Conservation (phyloP, 2,329 filamentous ascomycete species). For the Escovopsis sp. region DNA sequence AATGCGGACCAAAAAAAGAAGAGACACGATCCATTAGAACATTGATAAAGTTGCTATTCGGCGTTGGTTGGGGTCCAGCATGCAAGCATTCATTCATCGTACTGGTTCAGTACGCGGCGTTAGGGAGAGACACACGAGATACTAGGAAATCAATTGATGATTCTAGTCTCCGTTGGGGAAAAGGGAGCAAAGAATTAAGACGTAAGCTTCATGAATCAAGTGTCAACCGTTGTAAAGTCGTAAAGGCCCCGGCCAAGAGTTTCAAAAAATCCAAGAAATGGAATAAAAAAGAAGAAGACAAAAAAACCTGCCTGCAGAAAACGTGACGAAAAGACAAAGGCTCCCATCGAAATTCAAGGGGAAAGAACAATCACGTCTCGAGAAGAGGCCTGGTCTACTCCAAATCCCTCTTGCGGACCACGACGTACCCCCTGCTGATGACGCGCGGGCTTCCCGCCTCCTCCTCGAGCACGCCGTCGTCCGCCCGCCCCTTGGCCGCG, state of each 20-base stretch:
- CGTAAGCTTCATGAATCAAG: not conserved
- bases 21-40: too few relatives aligned
- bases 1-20: too few relatives aligned
- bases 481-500: conserved; percentile 21
- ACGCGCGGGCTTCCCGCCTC: conserved; percentile 31
- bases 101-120: too few relatives aligned
- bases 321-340: too few relatives aligned
- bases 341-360: too few relatives aligned
- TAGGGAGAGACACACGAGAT: too few relatives aligned
- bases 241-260: not conserved
- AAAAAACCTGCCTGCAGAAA: not conserved
- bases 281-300: not conserved
- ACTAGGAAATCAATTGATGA: too few relatives aligned
- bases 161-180: too few relatives aligned
- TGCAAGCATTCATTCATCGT: too few relatives aligned
- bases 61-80: conserved; percentile 1
- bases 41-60: too few relatives aligned
- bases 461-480: conserved; percentile 31
- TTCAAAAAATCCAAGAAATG: not conserved
- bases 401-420: conserved; percentile 37
- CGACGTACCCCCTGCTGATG: conserved; percentile 37
- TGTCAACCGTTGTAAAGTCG: not conserved
- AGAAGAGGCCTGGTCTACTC: conserved; percentile 17
- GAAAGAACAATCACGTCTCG: too few relatives aligned
- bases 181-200: not conserved